Percentiles rank a stretch among this genome's conserved stretches.
Conservation (phyloP, 805 yeast species). For the Ogataea ganodermae region DNA sequence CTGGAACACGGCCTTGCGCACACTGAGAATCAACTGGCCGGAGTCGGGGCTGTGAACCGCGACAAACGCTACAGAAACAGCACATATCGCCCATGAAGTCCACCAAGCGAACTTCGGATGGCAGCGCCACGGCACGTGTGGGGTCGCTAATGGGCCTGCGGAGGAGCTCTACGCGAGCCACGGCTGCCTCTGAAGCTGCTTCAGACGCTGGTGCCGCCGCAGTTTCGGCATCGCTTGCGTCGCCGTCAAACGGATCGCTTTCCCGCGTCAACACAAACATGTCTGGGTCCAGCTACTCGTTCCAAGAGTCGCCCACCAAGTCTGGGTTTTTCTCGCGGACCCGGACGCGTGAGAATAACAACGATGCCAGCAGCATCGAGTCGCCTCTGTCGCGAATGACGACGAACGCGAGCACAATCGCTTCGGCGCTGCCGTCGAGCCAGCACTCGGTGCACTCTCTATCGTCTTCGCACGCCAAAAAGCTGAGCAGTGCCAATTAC, state of each 20-base stretch:
- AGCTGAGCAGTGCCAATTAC: constrained; percentile 25
- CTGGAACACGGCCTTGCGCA: neutral
- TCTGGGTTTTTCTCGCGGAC: constrained; percentile 22
- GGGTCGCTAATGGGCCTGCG: constrained; percentile 29
- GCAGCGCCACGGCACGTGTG: constrained; percentile 20
- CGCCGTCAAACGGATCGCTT: constrained; percentile 8
- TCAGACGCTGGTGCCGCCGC: neutral
- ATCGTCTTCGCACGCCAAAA: constrained; percentile 32
- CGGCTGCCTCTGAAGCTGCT: neutral
- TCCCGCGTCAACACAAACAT: constrained; percentile 23
- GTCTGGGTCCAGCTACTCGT: constrained; percentile 14
- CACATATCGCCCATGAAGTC: constrained; percentile 17
- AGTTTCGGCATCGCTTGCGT: constrained; percentile 11
- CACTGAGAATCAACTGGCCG: constrained; percentile 1
- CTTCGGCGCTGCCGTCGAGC: constrained; percentile 11
- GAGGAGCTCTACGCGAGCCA: constrained; percentile 14
- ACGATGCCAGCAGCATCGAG: constrained; percentile 27
- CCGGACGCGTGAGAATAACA: constrained; percentile 13
- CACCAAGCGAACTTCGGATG: constrained; percentile 14
- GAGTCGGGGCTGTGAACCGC: neutral
- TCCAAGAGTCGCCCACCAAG: constrained; percentile 27
- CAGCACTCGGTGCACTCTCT: constrained; percentile 29
- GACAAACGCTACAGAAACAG: neutral
- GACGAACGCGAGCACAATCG: constrained; percentile 26
- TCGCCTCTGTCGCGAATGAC: constrained; percentile 30